Percentiles rank a stretch among this genome's conserved stretches.
phyloP scores from a whole-genome alignment of 805 yeast genomes.

The Scheffersomyces stipitis region DNA sequence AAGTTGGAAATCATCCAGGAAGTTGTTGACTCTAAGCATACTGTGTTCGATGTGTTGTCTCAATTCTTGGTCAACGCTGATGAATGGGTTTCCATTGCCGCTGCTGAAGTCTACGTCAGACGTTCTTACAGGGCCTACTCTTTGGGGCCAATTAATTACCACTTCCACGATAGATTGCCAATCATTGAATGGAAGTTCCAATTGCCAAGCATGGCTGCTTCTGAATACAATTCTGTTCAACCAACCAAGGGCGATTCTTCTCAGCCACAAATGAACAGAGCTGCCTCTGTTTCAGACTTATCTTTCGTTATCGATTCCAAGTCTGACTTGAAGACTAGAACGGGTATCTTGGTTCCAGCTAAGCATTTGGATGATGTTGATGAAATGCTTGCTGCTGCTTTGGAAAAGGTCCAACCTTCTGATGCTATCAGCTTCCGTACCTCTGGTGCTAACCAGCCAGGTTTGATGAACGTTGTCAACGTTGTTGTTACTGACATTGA shows the following conservation, averaged over 20 bases:
- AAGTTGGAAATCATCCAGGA: conserved; percentile 78
- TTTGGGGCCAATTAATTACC: conserved; percentile 71
- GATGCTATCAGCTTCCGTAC: conserved; percentile 37
- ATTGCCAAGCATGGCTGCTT: conserved; percentile 68
- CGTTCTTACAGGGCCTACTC: conserved; percentile 97
- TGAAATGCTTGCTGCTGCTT: conserved; percentile 71
- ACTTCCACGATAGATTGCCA: conserved; percentile 56
- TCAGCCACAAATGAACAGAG: conserved; percentile 60
- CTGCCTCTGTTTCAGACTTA: conserved; percentile 90
- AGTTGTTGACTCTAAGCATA: conserved; percentile 93
- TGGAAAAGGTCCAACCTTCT: conserved; percentile 63
- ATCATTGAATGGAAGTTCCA: conserved; percentile 86
- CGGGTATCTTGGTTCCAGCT: conserved; percentile 81
- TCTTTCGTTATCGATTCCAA: conserved; percentile 74
- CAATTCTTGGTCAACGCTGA: conserved; percentile 85
- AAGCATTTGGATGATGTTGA: conserved; percentile 87
- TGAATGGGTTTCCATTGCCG: conserved; percentile 89
- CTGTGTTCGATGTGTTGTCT: conserved; percentile 92
- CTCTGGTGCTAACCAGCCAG: conserved; percentile 25
- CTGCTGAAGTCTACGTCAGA: conserved; percentile 94
- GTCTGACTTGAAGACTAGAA: conserved; percentile 71
- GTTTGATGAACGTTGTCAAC: conserved; percentile 76
- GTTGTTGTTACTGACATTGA: conserved; percentile 73
- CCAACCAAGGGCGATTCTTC: conserved; percentile 43
- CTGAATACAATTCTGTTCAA: conserved; percentile 73